Conservation (phyloP, 352 stramenopile genomes). For the Lagenidium sp. region DNA sequence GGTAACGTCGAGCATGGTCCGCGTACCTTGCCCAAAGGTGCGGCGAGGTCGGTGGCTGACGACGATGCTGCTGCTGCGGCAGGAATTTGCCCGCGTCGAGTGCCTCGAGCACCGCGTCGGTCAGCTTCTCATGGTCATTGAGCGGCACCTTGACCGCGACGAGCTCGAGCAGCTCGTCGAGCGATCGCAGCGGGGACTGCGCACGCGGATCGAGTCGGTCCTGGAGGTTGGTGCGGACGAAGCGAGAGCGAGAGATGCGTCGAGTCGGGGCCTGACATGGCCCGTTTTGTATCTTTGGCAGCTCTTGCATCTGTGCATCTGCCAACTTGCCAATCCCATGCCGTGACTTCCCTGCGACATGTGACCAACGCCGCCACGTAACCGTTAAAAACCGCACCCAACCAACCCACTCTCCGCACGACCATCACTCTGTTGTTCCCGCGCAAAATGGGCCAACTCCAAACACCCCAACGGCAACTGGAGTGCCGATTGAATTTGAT, state of each 20-base stretch:
- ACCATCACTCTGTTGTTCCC: slow-evolving; percentile 9
- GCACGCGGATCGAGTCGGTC: slow-evolving; percentile 36
- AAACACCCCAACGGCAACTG: no score
- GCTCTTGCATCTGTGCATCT: slow-evolving; percentile 15
- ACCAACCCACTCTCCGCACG: slow-evolving; percentile 4
- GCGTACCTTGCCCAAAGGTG: no score
- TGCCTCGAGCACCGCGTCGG: slow-evolving; percentile 26
- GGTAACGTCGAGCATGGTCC: slow-evolving; percentile 8
- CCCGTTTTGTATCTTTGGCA: slow-evolving; percentile 1
- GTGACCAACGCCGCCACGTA: no score
- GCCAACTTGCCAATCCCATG: no score
- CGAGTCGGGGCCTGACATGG: no score
- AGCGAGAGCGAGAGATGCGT: no score
- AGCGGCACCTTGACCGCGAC: slow-evolving; percentile 20
- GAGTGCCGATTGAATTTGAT: slow-evolving; percentile 7
- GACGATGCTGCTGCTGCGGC: no score
- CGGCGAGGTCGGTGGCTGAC: no score
- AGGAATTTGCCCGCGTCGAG: slow-evolving; percentile 21
- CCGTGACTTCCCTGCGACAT: no score
- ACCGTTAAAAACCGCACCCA: no score
- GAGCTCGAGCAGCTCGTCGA: slow-evolving; percentile 31
- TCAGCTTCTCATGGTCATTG: slow-evolving; percentile 23
- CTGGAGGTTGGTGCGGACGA: no score
- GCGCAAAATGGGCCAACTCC: no score
- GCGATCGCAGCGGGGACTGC: slow-evolving; percentile 32